Evolutionary conservation across 2,329 filamentous ascomycete genomes (phyloP), one percentile per base, ranked within the genome.

Genomic region (Mollisia scopiformis): DNA sequence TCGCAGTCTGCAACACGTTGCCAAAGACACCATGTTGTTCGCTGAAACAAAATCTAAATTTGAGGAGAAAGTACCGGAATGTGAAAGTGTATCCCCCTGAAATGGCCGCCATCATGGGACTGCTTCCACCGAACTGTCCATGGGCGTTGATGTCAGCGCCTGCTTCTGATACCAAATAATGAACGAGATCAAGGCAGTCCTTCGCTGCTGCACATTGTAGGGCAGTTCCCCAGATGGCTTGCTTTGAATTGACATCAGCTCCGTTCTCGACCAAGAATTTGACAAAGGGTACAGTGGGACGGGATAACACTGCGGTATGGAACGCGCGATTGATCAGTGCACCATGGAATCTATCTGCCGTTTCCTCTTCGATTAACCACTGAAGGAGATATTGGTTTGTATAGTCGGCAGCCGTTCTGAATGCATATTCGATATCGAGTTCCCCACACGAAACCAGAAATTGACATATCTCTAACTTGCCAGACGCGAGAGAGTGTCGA

Each of bases 241-340:
- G 5, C 27, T 28, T 6, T 33, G 49, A 28, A 51, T 51, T 31
- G 27, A 51, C 49, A 51, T 51, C 16, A 11, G 49, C 49, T 31
- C 49, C 49, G 16, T 31, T 51, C 49, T 51, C 27, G 49, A 51
- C 49, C 23, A 51, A 19, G n/a, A 51, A 51, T 31, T 31, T 27
- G n/a, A 51, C 27, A 33, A 51, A 11, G 7, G 49, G 27, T 30
- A 51, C 27, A 51, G 23, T 19, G 27, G 49, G 33, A 51, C 27
- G 16, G 33, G 37, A 41, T n/a, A n/a, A 51, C 27, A 51, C 16
- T 31, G 49, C 49, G 49, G 27, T 28, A 31, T 31, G 11, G 31
- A 51, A 19, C 19, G 27, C 23, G 27, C 31, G n/a, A 31, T 51
- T 51, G 23, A 31, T 51, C 16, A 2, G 49, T n/a, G 28, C 19